Evolutionary conservation across 495 filamentous ascomycete species (phyloP), one percentile per base, ranked within the genome.

Genomic region (Trypethelium eluteriae): DNA sequence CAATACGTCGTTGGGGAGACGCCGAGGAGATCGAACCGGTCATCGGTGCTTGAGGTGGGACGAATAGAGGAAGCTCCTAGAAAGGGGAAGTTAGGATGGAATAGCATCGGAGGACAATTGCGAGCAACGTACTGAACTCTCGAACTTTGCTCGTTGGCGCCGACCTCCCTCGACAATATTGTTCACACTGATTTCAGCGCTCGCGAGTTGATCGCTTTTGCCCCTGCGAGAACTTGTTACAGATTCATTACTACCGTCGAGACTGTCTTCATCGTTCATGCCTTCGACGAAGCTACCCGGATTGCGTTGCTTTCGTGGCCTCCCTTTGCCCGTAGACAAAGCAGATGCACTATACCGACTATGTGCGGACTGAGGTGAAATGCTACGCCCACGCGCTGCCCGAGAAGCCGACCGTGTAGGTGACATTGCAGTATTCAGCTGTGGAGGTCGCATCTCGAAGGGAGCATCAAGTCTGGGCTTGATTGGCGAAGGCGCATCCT

Each of bases 111-210:
- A 18, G 25, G n/a, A 36, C 62, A 4, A 44, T 49, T 25, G 44
- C 39, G 12, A 63, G 34, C 38, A 32, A 82, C 92, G 86, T 84
- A 97, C 92, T 70, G 92, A 96, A 78, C 92, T 97, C 70, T 96
- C 92, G 75, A 98, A 98, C 80, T 96, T 96, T 68, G 94, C 90
- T 73, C 91, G 86, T 82, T 98, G 97, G 69, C 94, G 86, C 77
- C 94, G 87, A 69, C 92, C 92, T 72, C 95, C 94, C 77, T 98
- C 93, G 65, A 98, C 89, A 77, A 98, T 98, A 73, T 98, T 98
- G 66, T 96, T 91, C 69, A 96, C 83, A 76, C 93, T 97, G 73
- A 98, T 98, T 66, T 98, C 94, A 3, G 94, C 92, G 74, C 90
- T 95, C n/a, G 88, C 90, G 66, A 95, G 81, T 62, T 89, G 87